A percentile compares a stretch with the other conserved stretches of the same genome.
Evolutionary conservation across 2,329 filamentous ascomycete genomes (phyloP).

Genomic region (Dactylellina parvicollis): DNA sequence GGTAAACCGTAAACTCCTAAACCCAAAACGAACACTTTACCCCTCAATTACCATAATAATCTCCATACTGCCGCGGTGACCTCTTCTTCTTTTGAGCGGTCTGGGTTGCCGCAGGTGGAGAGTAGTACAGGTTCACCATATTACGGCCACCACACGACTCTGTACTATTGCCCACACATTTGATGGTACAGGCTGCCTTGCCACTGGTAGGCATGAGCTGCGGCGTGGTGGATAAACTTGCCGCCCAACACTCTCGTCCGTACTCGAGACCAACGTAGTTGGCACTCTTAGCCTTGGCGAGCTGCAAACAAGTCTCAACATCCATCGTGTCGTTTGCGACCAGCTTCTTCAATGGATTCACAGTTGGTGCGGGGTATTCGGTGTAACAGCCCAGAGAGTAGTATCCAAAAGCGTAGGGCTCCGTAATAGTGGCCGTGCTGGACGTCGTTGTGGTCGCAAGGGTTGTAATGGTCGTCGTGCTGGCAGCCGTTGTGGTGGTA

Average conservation of each 20-base stretch:
- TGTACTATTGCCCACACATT: conserved; percentile 56
- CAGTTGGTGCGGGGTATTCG: conserved; percentile 6
- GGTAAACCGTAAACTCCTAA: conserved; percentile 41
- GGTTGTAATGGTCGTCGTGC: conserved; percentile 2
- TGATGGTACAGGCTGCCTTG: conserved; percentile 59
- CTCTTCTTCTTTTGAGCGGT: conserved; percentile 3
- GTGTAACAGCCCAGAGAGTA: conserved; percentile 48
- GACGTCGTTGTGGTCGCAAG: conserved; percentile 14
- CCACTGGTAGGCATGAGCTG: conserved; percentile 58
- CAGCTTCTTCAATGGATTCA: conserved; percentile 24
- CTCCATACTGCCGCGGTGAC: conserved; percentile 24
- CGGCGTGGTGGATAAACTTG: conserved; percentile 54
- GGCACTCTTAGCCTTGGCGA: conserved; percentile 56
- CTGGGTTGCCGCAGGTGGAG: conserved; percentile 16
- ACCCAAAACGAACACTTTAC: not conserved
- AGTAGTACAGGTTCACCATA: conserved; percentile 60
- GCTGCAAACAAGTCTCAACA: conserved; percentile 56
- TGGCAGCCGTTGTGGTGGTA: conserved; percentile 10
- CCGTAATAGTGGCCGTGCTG: not conserved
- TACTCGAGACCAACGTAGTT: conserved; percentile 58
- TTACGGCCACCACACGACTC: conserved; percentile 60
- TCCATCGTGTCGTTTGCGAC: conserved; percentile 57
- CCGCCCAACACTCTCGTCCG: conserved; percentile 57
- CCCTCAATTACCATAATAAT: conserved; percentile 5
- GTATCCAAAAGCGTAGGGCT: conserved; percentile 29